phyloP scores from a whole-genome alignment of 2,329 filamentous ascomycete species.

The Apiospora aurea region DNA sequence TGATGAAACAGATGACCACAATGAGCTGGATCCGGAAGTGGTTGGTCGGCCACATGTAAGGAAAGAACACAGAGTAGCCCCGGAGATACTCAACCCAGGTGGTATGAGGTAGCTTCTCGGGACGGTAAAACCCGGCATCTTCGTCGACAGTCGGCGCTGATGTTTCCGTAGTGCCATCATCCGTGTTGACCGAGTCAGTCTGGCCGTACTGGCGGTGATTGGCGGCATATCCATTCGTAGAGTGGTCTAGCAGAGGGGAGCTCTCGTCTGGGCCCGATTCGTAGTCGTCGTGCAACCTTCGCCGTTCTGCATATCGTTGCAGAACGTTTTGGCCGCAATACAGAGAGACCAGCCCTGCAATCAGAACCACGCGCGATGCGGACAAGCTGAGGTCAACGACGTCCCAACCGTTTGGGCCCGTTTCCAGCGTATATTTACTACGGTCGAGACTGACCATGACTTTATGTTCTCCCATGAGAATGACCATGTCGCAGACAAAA shows the following conservation, averaged over 20 bases:
- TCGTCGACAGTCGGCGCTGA: slow-evolving; percentile 55
- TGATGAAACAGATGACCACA: slow-evolving; percentile 80
- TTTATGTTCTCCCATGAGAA: slow-evolving; percentile 73
- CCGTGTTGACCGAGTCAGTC: slow-evolving; percentile 27
- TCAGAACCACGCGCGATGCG: slow-evolving; percentile 70
- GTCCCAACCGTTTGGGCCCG: slow-evolving; percentile 58
- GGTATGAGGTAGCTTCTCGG: slow-evolving; percentile 82
- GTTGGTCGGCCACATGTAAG: slow-evolving; percentile 94
- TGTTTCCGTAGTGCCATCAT: slow-evolving; percentile 29
- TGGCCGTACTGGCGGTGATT: slow-evolving; percentile 29
- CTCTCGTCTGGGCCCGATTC: slow-evolving; percentile 58
- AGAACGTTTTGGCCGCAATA: slow-evolving; percentile 56
- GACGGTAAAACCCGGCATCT: slow-evolving; percentile 85
- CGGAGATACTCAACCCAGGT: slow-evolving; percentile 97
- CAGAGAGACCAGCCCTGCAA: slow-evolving; percentile 70
- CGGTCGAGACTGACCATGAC: slow-evolving; percentile 59
- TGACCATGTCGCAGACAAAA: slow-evolving; percentile 69
- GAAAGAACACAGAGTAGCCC: slow-evolving; percentile 93
- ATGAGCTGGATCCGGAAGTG: slow-evolving; percentile 75
- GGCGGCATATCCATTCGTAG: slow-evolving; percentile 30
- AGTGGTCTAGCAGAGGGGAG: slow-evolving; percentile 64
- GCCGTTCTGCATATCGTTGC: slow-evolving; percentile 50
- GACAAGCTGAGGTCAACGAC: slow-evolving; percentile 71
- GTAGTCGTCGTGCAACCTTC: slow-evolving; percentile 51
- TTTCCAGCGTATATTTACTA: slow-evolving; percentile 48